Base-by-base conservation (phyloP, 345 rosid species). In the Dovyalis caffra region DNA sequence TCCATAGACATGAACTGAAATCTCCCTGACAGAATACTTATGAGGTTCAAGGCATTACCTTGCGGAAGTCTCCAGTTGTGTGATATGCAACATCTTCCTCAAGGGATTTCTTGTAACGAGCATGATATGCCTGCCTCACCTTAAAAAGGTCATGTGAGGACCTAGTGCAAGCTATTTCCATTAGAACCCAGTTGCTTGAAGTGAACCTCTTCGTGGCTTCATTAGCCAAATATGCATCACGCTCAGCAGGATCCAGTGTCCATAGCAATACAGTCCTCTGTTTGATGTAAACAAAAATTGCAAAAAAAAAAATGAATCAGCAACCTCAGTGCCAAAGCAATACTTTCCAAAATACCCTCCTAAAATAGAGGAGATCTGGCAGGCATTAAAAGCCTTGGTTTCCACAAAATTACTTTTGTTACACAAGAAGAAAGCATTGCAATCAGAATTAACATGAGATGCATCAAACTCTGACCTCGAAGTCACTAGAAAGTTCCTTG, bases 1-100 rank as follows among this genome's bases (percentile, higher is more conserved):
- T 49, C 6, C n/a, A n/a, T 8, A 3, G 10, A 8, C 5, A 8
- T 9, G 28, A 8, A 1, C 28, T 53, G 2, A 53, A 23, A n/a
- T 8, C 28, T 53, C 60, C 10, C 60, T 8, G 28, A 10, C 6
- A 51, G n/a, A 51, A 51, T 7, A 21, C 25, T 21, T 0, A 31
- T 3, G 70, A 65, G 53, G 15, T 15, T 25, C 20, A 9, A 31
- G 53, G 66, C 34, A 21, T 40, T 80, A 90, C 98, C 97, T 94
- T 94, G 83, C 90, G 90, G 79, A 76, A 73, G 68, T 92, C 90
- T 73, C 98, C 97, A 26, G 82, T 82, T 38, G 93, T 87, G 82
- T 92, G 93, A 64, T 90, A 66, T 16, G 97, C 94, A 35, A 94
- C 94, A 87, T 94, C 98, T 80, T 94, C 98, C 82, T 94, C 97